Conservation (phyloP, 768 basidiomycete species). For the Asterophora parasitica region DNA sequence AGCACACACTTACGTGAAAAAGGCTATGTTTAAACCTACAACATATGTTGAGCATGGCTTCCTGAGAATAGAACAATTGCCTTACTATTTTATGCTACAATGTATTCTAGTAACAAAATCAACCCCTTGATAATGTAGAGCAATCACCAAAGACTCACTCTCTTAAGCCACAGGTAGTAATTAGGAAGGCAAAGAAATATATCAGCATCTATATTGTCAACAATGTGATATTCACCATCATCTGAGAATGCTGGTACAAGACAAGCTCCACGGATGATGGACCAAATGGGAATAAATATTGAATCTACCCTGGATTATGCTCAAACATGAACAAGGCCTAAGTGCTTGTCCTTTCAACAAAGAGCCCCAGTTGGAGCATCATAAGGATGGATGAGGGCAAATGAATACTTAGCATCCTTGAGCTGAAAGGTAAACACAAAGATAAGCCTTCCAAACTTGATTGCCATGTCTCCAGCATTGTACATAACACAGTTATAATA, state of each 20-base stretch:
- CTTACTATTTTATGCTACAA: no score
- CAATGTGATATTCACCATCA: background rate
- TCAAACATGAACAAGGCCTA: background rate
- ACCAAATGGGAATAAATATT: background rate
- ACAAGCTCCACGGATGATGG: background rate
- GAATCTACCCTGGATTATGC: background rate
- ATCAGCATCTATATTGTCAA: background rate
- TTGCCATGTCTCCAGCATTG: background rate
- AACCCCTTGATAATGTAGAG: no score
- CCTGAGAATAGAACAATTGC: no score
- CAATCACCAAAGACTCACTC: no score
- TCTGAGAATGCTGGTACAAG: background rate
- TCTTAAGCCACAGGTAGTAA: background rate
- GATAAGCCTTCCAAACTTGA: no score
- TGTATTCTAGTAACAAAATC: no score
- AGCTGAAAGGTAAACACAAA: no score
- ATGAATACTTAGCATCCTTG: background rate
- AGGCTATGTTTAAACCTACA: no score
- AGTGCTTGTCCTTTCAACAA: background rate
- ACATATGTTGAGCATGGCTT: no score
- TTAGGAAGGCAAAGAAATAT: background rate
- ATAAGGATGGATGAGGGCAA: no score
- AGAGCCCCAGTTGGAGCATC: no score
- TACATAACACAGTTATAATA: conserved; percentile 17
- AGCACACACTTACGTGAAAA: no score